Evolutionary conservation across 2,329 filamentous ascomycete species (phyloP), one percentile per base, ranked within the genome.

Genomic region (Alternaria viburni): DNA sequence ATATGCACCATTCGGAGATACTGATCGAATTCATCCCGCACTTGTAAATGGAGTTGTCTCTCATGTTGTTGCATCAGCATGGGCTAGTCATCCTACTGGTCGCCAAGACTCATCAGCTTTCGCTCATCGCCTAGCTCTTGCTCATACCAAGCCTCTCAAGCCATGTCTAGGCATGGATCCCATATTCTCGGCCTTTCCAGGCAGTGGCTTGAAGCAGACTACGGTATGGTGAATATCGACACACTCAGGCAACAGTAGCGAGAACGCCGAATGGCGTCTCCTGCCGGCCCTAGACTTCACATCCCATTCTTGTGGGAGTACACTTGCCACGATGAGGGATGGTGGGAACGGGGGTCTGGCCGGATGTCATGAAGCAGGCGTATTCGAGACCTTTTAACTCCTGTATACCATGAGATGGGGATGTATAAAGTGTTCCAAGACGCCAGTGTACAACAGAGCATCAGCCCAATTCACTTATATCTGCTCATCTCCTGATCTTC

Each of bases 381-480:
- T 19, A n/a, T 52, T 23, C 47, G 21, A 52, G 30, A 28, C 23
- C 25, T 21, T 46, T 25, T 46, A 23, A 5, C 19, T 30, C 4
- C 21, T 15, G 25, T 56, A 28, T 19, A 23, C 15, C 6, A 23
- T 12, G 32, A 19, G 28, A 13, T 50, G 12, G 19, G 19, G n/a
- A 30, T 26, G 46, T 67, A 67, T 65, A 65, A 65, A 68, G 36
- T 36, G n/a, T 17, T 52, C 41, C 5, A 46, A 21, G 19, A 54
- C 36, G 61, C 57, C 43, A 32, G 19, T 44, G 28, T 51, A 45
- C 25, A 58, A 36, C 43, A 8, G 12, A 43, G 19, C 26, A 59
- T 59, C 47, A 57, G 57, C 45, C 54, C 61, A 67, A 57, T 36
- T 61, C 50, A 26, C 46, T 61, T 59, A 59, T 57, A 62, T n/a